Conservation (phyloP, 805 yeast genomes). For the Hanseniaspora jakobsenii region DNA sequence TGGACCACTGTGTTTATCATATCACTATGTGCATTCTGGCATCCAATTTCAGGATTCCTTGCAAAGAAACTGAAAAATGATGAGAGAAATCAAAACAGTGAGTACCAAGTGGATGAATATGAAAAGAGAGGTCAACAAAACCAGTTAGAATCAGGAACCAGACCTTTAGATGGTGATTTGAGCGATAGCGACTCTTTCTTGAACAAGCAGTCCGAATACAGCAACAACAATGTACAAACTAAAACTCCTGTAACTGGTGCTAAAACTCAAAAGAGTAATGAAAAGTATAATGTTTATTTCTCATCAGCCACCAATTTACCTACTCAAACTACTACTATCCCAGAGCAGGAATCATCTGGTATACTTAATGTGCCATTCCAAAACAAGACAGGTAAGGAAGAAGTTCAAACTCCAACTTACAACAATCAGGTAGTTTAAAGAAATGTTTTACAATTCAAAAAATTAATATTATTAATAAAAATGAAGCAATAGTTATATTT, state of each 20-base stretch:
- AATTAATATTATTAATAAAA: neutral
- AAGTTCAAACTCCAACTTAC: neutral
- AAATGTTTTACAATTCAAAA: too few relatives aligned
- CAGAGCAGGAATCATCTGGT: conserved; percentile 4
- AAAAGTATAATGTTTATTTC: too few relatives aligned
- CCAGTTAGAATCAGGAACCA: neutral
- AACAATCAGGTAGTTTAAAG: neutral
- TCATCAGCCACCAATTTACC: too few relatives aligned
- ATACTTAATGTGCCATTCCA: conserved; percentile 15
- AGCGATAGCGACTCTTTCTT: conserved; percentile 7
- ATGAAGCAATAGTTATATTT: too few relatives aligned
- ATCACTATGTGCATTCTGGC: conserved; percentile 14
- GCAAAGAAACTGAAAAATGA: conserved; percentile 9
- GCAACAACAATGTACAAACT: neutral
- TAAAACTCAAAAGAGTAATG: neutral
- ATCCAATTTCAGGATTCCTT: conserved; percentile 9
- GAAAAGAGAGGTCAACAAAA: too few relatives aligned
- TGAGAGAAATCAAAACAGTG: conserved; percentile 32
- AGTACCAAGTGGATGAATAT: conserved; percentile 17
- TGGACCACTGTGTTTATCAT: conserved; percentile 42
- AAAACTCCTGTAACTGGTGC: neutral
- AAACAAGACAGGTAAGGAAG: conserved; percentile 2
- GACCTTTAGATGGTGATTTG: neutral
- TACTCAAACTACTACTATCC: neutral
- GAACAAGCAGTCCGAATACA: conserved; percentile 1